Evolutionary conservation across 805 yeast genomes (phyloP), one percentile per base, ranked within the genome.

Genomic region (Maudiozyma turicensis): DNA sequence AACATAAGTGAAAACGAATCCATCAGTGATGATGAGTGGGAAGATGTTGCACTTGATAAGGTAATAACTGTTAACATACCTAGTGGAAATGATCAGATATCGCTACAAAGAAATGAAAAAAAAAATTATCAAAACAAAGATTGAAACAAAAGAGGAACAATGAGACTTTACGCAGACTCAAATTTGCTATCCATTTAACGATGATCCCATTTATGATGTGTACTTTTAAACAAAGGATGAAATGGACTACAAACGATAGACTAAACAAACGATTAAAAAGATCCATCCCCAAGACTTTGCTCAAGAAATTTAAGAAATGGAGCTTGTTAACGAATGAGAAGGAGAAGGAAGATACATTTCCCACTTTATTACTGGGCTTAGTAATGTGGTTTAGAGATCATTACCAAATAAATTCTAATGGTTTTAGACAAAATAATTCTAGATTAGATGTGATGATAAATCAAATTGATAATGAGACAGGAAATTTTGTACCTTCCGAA

Each of bases 1-100:
- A 42, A 3, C 2, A 31, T 26, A 5, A 44, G 28, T 11, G 43
- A 44, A 30, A 48, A 49, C 6, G 50, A 51, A 6, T 32, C 26
- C 6, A 9, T 49, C 10, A 43, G 47, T 20, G 60, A 54, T 20
- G 47, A 55, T 9, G 64, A 59, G 37, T 63, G 67, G 67, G 66
- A 61, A 49, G 66, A 61, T 11, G 56, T 61, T 2, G 52, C 59
- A 5, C 46, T 62, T 15, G 48, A 52, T 39, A 33, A 43, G 29
- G 15, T n/a, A 3, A 14, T 32, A n/a, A 9, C 31, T 32, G 31
- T 34, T 30, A 43, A 35, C 41, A 13, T 44, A 6, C 20, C 46
- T 38, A 20, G 40, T 28, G 26, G 26, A 31, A 43, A 39, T 15
- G 14, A 20, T 39, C 29, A 28, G 5, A 8, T 26, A 15, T 39